Base-by-base conservation (phyloP, 129 eudicot genomes). In the Erigeron canadensis region DNA sequence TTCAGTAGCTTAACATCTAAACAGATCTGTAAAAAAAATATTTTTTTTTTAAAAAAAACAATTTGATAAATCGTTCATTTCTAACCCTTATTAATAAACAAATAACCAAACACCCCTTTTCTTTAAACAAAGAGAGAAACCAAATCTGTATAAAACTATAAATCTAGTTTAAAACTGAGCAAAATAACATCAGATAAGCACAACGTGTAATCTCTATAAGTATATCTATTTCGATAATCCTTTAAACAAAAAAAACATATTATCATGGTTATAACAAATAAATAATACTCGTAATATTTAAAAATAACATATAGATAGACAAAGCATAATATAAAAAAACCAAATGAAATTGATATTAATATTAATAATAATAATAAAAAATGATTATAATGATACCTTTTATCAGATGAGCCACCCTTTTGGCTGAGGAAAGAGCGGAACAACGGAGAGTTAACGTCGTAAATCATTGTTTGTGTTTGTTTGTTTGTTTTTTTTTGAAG, bases 361-460 rank as follows among this genome's bases (percentile, higher is more conserved):
- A 28, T 1, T 28, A 3, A 28, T 28, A 2, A 23, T 23, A 11
- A 8, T 23, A 2, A 22, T 7, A 23, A n/a, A n/a, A n/a, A n/a
- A 34, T 11, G 34, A 51, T 54, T 47, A 4, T 17, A 66, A 71
- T 5, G 1, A 37, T 57, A 88, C 97, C 97, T 91, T 87, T 88
- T 91, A 59, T 91, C 96, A 58, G 96, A 76, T 38, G 87, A 74
- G 58, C 96, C 97, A 7, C 97, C 97, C 81, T 91, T 91, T 87
- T 91, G 97, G 87, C 97, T 84, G 80, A 91, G 89, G 88, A 91
- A 91, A 69, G 97, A 91, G 10, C 97, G 88, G 86, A 91, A 91
- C 77, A 91, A 86, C 2, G 90, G 91, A 12, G 97, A 91, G 67
- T 91, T 88, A 6, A 91, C 96, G 97, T 91, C 97, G 96, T 91